These are phyloP conservation scores for Parasitella parasitica DNA, from an alignment of 371 early-diverging fungal genomes.

Conservation along the genomic window DNA sequence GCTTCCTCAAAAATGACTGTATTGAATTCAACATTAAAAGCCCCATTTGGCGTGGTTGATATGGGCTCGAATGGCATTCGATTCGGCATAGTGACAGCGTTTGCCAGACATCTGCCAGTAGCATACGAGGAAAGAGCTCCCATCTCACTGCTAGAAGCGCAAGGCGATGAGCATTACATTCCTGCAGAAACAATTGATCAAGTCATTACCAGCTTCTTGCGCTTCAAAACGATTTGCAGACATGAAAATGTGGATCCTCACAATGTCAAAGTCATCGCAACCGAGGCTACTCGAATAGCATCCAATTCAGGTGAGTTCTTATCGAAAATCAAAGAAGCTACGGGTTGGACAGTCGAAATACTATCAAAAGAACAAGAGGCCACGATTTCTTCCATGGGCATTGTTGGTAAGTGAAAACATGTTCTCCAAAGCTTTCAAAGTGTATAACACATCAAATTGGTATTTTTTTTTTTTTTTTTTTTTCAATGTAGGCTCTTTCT, in stretches of 20 bases:
- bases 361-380: constrained; percentile 50
- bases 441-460: background rate
- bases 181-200: constrained; percentile 43
- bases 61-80: constrained; percentile 65
- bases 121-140: constrained; percentile 54
- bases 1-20: background rate
- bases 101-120: constrained; percentile 50
- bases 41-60: constrained; percentile 53
- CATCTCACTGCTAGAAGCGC: constrained; percentile 53
- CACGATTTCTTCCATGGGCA: constrained; percentile 46
- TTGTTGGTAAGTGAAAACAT: constrained; percentile 38
- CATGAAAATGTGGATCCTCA: constrained; percentile 36
- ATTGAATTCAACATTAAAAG: constrained; percentile 3
- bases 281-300: constrained; percentile 58
- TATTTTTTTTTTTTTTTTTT: background rate
- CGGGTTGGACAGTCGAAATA: constrained; percentile 40
- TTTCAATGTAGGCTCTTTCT: constrained; percentile 37
- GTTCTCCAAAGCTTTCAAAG: too few species aligned
- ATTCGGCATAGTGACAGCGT: constrained; percentile 49
- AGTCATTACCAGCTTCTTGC: constrained; percentile 45
- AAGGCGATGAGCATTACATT: constrained; percentile 32
- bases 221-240: constrained; percentile 51
- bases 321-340: constrained; percentile 37
- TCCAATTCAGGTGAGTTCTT: constrained; percentile 45
- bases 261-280: constrained; percentile 50